Base-by-base conservation (phyloP, 805 yeast species). In the Saturnispora bothae region DNA sequence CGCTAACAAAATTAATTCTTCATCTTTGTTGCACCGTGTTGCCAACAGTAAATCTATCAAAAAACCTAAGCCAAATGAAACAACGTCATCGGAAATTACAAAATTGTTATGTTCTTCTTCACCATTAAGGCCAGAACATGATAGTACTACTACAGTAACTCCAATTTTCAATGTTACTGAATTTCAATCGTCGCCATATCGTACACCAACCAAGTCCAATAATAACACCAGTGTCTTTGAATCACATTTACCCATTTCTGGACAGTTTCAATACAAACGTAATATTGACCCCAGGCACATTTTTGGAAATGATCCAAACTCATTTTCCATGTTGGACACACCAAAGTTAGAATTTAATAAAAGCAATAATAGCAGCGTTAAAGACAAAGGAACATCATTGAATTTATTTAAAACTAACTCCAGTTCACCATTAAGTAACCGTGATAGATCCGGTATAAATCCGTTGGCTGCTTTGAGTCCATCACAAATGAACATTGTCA, bases 151-250 rank as follows among this genome's bases (percentile, higher is more conserved):
- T 7, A 6, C 25, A 5, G 15, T 13, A 13, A 10, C 30, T 3
- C 15, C 21, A 10, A 29, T 13, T 29, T 25, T 21, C 12, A 14
- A 25, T n/a, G 12, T 17, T 13, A 10, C 33, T 12, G 21, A 28
- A 4, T 28, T 35, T 28, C 32, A 28, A n/a, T 31, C 34, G 13
- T 36, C 39, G 4, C 39, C 39, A 30, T 36, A 28, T n/a, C 17
- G 17, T 12, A 35, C 38, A 15, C 38, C 38, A 13, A 15, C 23
- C 14, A 35, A 28, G 12, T 35, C 29, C 17, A 17, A 17, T 22
- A 18, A n/a, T n/a, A n/a, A n/a, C n/a, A n/a, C n/a, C n/a, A n/a
- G n/a, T n/a, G n/a, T n/a, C n/a, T n/a, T n/a, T n/a, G n/a, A n/a
- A n/a, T n/a, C n/a, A n/a, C n/a, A n/a, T n/a, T n/a, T n/a, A n/a